Base-by-base conservation (phyloP, 441 rosid species). In the Euphorbia corollata region DNA sequence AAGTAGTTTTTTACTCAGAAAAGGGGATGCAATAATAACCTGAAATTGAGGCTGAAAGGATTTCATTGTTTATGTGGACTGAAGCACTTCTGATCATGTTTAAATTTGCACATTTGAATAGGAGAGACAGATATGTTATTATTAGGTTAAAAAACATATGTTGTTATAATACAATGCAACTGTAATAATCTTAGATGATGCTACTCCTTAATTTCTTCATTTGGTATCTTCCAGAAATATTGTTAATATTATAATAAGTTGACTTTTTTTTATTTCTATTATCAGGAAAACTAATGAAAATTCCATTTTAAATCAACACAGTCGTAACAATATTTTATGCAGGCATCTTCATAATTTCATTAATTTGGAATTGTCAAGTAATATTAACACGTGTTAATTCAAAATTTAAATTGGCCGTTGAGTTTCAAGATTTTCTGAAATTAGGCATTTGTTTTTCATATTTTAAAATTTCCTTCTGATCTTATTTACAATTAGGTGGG, bases 401-500 rank as follows among this genome's bases (percentile, higher is more conserved):
- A 48, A 59, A 9, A 47, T 59, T 23, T 20, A 4, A 18, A 8
- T 16, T 7, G 12, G 2, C 8, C 32, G 23, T 55, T 16, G 66
- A 16, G n/a, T 61, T 61, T 6, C 56, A 50, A 36, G 27, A 8
- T 51, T 60, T 47, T 22, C 38, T 61, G 18, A 20, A 5, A 41
- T 43, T 0, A 22, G 45, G 1, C 32, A 50, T n/a, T 58, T 39
- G 8, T 41, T 53, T 41, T 30, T 58, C 20, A 57, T 34, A 48
- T 51, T 71, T 54, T 59, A 58, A 2, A 16, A 2, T 47, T 65
- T 61, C 45, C 62, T 58, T 55, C 54, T 58, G 22, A 58, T 63
- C 34, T 65, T 54, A 30, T 63, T 64, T 66, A 64, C 74, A 62
- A 69, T 47, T 75, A 88, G 99, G 91, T 82, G 96, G 88, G 4